These are phyloP conservation scores for Fraxinus platypoda DNA, from an alignment of 305 asterid species.

Conservation along the genomic window DNA sequence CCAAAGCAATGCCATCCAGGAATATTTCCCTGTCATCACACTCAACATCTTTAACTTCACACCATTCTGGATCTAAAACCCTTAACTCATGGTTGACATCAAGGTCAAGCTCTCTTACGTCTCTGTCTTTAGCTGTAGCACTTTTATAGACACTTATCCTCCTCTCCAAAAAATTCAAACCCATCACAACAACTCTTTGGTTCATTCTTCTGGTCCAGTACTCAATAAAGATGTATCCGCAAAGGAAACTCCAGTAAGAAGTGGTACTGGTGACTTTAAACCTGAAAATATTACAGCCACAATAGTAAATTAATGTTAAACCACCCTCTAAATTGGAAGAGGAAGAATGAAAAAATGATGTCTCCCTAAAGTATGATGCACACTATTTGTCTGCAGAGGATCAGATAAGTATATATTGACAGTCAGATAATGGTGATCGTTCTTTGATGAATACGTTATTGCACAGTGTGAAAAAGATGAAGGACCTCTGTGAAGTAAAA, in stretches of 20 bases:
- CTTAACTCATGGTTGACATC: constrained; percentile 13
- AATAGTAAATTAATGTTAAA: constrained; percentile 15
- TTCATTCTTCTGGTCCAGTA: constrained; percentile 19
- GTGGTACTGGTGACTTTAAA: background rate
- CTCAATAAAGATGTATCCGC: constrained; percentile 13
- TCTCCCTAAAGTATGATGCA: constrained; percentile 17
- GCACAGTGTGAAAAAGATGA: constrained; percentile 12
- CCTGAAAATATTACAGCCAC: constrained; percentile 13
- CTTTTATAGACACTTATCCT: constrained; percentile 3
- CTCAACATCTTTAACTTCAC: constrained; percentile 29
- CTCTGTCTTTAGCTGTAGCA: background rate
- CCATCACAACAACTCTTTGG: constrained; percentile 15
- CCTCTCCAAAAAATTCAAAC: constrained; percentile 21
- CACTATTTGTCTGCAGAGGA: constrained; percentile 17
- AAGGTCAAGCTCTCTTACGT: background rate
- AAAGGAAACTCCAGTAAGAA: constrained; percentile 13
- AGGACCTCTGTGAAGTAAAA: too few species aligned
- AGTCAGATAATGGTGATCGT: constrained; percentile 21
- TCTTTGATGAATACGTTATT: constrained; percentile 17
- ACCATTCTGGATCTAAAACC: constrained; percentile 23
- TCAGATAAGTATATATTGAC: constrained; percentile 18
- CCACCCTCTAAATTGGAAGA: constrained; percentile 15
- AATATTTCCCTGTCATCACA: constrained; percentile 9
- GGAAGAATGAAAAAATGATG: constrained; percentile 13
- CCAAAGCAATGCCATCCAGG: constrained; percentile 14